Conservation (phyloP, 257 asterid species). For the Plectranthus barbatus region DNA sequence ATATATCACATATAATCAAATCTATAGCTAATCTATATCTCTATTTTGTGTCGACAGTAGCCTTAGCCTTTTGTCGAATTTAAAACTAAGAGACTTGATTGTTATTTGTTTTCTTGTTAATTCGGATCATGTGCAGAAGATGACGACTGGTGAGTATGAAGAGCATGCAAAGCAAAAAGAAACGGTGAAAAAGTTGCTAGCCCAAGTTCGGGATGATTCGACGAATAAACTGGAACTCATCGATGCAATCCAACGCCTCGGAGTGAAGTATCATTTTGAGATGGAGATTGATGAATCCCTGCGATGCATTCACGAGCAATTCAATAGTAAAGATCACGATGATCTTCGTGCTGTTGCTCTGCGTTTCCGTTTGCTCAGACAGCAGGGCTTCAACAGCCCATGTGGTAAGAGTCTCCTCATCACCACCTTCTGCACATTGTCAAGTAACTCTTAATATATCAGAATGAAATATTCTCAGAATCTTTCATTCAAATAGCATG, state of each 20-base stretch:
- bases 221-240: background rate
- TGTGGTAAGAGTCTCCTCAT: background rate
- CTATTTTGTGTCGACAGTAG: too few relatives aligned
- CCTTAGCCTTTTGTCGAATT: too few relatives aligned
- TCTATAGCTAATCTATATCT: too few relatives aligned
- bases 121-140: background rate
- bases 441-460: too few relatives aligned
- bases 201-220: background rate
- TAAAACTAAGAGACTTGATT: too few relatives aligned
- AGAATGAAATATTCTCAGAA: too few relatives aligned
- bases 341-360: too few relatives aligned
- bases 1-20: too few relatives aligned
- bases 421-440: too few relatives aligned
- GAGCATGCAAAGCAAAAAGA: background rate
- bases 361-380: too few relatives aligned
- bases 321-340: background rate
- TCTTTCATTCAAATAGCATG: too few relatives aligned
- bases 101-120: too few relatives aligned
- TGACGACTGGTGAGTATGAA: background rate
- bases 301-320: background rate
- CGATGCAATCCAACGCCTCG: constrained; percentile 8
- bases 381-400: background rate
- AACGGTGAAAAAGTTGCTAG: background rate
- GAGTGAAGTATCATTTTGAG: background rate
- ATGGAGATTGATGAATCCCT: background rate